phyloP scores from a whole-genome alignment of 164 flowering plant species.

The Vitis labrusca region DNA sequence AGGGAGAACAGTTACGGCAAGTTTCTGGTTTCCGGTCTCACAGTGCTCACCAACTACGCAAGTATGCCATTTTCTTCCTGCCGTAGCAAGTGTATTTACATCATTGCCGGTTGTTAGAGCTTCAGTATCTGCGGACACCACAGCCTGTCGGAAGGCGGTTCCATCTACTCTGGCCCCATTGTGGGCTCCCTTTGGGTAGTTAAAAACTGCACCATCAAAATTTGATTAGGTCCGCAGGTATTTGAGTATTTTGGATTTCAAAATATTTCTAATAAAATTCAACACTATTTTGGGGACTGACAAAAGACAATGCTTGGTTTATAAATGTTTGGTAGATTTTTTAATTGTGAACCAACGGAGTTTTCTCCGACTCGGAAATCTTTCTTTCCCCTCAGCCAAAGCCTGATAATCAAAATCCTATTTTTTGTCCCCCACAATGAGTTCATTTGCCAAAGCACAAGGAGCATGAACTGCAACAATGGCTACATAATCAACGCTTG shows the following conservation, averaged over 20 bases:
- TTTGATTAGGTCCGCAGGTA: no score
- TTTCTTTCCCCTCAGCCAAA: slow-evolving; percentile 6
- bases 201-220: slow-evolving; percentile 9
- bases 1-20: not conserved
- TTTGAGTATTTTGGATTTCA: not conserved
- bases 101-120: slow-evolving; percentile 10
- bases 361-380: slow-evolving; percentile 10
- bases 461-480: not conserved
- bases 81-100: slow-evolving; percentile 3
- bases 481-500: not conserved
- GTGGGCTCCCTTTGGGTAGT: slow-evolving; percentile 1
- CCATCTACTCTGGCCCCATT: slow-evolving; percentile 9
- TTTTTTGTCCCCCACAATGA: not conserved
- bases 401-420: slow-evolving; percentile 3
- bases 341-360: not conserved
- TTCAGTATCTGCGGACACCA: not conserved
- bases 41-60: slow-evolving; percentile 14
- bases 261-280: no score
- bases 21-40: not conserved
- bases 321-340: no score
- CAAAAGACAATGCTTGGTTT: no score
- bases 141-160: not conserved
- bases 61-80: slow-evolving; percentile 15
- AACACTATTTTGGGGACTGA: no score
- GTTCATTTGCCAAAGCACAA: not conserved